A percentile compares a stretch with the other conserved stretches of the same genome.
Evolutionary conservation across 169 alveolate species (phyloP).

Genomic region (Plasmodium cynomolgi): DNA sequence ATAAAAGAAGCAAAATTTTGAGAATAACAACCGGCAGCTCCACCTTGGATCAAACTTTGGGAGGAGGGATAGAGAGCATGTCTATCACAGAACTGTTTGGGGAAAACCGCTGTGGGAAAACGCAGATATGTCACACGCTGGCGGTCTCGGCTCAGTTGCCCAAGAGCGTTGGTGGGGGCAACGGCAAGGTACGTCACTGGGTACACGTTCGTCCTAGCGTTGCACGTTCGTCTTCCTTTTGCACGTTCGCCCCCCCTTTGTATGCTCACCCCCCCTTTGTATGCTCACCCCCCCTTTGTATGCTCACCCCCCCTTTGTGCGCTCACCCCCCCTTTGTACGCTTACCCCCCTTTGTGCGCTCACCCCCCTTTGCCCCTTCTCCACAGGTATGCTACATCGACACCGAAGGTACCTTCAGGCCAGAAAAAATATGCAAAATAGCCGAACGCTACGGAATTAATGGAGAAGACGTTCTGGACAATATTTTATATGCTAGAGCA

Average conservation of each 20-base stretch:
- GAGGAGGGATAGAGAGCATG: constrained; percentile 97
- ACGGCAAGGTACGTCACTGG: constrained; percentile 76
- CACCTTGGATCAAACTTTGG: constrained; percentile 91
- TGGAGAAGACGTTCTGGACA: constrained; percentile 94
- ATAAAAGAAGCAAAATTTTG: constrained; percentile 58
- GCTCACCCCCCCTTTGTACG: background rate
- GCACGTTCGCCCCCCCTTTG: background rate
- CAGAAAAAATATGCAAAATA: constrained; percentile 95
- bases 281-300: background rate
- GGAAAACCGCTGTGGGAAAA: constrained; percentile 96
- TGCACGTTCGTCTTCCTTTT: background rate
- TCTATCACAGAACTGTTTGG: constrained; percentile 97
- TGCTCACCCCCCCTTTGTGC: background rate
- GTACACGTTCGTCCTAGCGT: background rate
- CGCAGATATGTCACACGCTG: constrained; percentile 95
- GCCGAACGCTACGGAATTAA: constrained; percentile 86
- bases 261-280: no score
- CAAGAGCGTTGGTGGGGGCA: constrained; percentile 93
- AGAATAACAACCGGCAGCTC: constrained; percentile 80
- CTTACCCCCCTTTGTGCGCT: background rate
- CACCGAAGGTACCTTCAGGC: constrained; percentile 99
- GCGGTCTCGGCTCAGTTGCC: constrained; percentile 95
- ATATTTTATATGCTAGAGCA: constrained; percentile 97
- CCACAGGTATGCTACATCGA: constrained; percentile 95
- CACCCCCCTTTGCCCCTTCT: background rate